These are phyloP conservation scores for Rhynchosporium graminicola DNA, from an alignment of 2,329 filamentous ascomycete genomes.

Conservation along the genomic window DNA sequence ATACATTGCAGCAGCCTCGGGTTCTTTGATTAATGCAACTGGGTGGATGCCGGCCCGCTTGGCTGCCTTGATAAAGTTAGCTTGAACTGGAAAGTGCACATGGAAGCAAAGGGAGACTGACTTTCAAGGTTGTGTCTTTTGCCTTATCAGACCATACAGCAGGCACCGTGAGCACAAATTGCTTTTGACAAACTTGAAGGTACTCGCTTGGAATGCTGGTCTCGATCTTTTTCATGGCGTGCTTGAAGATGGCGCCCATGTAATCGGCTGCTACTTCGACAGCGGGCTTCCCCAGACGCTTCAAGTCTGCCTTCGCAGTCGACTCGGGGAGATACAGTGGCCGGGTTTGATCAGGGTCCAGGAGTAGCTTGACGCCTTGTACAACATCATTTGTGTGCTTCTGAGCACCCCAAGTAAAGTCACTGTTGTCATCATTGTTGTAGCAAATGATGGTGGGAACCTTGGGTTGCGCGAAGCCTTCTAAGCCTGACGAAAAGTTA, in stretches of 20 bases:
- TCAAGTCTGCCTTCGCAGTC: conserved; percentile 35
- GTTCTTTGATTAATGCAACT: conserved; percentile 21
- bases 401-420: conserved; percentile 24
- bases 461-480: conserved; percentile 21
- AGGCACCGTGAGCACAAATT: conserved; percentile 59
- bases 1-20: conserved; percentile 21
- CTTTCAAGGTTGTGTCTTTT: conserved; percentile 51
- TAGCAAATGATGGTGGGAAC: conserved; percentile 24
- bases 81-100: not conserved
- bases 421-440: not conserved
- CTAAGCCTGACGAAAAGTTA: conserved; percentile 5
- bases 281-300: conserved; percentile 51
- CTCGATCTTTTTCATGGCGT: conserved; percentile 50
- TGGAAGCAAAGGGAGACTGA: conserved; percentile 43
- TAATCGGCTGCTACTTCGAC: conserved; percentile 46
- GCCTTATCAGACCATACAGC: conserved; percentile 60
- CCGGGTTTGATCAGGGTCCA: conserved; percentile 33
- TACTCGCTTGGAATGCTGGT: conserved; percentile 46
- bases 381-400: conserved; percentile 19
- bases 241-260: conserved; percentile 41
- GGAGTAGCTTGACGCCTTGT: conserved; percentile 33
- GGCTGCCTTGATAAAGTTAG: conserved; percentile 14
- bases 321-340: conserved; percentile 25
- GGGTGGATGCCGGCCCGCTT: conserved; percentile 16
- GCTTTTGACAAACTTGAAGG: conserved; percentile 48